Percentiles rank a stretch among this genome's conserved stretches.
Conservation (phyloP, 2,329 filamentous ascomycete species). For the Coniochaeta pulveracea region DNA sequence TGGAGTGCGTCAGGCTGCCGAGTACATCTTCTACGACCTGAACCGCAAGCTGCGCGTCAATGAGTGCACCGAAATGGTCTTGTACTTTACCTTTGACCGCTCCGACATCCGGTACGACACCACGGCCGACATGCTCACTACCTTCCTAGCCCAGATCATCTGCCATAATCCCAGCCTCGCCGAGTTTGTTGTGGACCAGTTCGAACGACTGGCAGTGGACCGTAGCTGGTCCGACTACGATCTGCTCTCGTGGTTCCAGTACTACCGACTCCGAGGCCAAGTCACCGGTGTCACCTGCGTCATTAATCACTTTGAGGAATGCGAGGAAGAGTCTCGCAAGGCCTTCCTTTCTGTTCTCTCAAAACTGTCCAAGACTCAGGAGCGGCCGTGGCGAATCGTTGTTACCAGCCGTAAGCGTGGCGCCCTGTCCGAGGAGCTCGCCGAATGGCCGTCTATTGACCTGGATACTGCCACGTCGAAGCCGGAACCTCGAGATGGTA, state of each 20-base stretch:
- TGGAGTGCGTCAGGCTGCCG: not conserved
- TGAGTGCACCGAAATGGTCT: constrained; percentile 3
- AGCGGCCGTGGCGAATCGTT: not conserved
- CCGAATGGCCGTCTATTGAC: constrained; percentile 2
- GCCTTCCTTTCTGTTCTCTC: not conserved
- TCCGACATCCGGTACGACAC: constrained; percentile 1
- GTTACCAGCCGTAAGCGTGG: not conserved
- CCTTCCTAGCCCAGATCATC: constrained; percentile 2
- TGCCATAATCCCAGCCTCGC: constrained; percentile 1
- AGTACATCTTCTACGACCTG: constrained; percentile 1
- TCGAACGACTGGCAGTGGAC: constrained; percentile 1
- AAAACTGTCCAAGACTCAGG: constrained; percentile 1
- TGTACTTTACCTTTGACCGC: constrained; percentile 2
- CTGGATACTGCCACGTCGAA: not conserved
- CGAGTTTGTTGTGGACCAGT: not conserved
- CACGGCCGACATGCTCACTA: constrained; percentile 2
- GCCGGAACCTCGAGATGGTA: too few relatives aligned
- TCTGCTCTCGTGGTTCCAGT: constrained; percentile 1
- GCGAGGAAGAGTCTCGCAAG: constrained; percentile 1
- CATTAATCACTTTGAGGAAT: constrained; percentile 2
- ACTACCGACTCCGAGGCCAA: constrained; percentile 1
- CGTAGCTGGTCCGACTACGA: constrained; percentile 2
- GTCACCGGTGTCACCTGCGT: constrained; percentile 1
- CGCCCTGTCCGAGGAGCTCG: constrained; percentile 1
- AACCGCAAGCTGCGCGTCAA: not conserved